A percentile compares a stretch with the other conserved stretches of the same genome.
These are phyloP conservation scores for Boletus rubropictus DNA, from an alignment of 768 basidiomycete genomes.

Conservation along the genomic window DNA sequence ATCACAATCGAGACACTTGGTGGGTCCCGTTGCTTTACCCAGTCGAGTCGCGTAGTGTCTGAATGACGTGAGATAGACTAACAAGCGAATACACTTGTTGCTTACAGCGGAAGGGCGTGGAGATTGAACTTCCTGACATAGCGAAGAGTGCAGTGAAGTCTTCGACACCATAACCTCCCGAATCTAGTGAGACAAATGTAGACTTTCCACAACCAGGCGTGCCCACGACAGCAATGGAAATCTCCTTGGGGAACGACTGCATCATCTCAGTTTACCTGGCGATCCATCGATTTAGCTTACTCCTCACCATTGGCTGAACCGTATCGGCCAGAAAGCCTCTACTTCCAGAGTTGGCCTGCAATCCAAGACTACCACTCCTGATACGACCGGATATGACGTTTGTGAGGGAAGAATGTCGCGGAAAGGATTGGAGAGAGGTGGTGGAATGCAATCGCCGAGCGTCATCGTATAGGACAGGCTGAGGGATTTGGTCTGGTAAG, in stretches of 20 bases:
- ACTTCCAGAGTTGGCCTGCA: slow-evolving; percentile 29
- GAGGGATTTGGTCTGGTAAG: slow-evolving; percentile 34
- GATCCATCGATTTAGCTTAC: background rate
- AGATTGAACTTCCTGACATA: slow-evolving; percentile 29
- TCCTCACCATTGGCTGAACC: slow-evolving; percentile 22
- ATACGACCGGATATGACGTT: slow-evolving; percentile 40
- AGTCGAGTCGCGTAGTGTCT: slow-evolving; percentile 31
- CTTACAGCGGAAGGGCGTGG: slow-evolving; percentile 40
- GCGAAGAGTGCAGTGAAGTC: slow-evolving; percentile 34
- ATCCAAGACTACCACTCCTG: slow-evolving; percentile 59
- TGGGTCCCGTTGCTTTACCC: slow-evolving; percentile 37
- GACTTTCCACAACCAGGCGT: slow-evolving; percentile 79
- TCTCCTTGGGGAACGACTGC: slow-evolving; percentile 28
- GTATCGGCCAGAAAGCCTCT: slow-evolving; percentile 18
- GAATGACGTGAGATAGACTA: slow-evolving; percentile 20
- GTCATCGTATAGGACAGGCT: slow-evolving; percentile 36
- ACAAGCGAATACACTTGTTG: background rate
- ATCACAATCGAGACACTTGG: slow-evolving; percentile 45
- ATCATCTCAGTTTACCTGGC: slow-evolving; percentile 5
- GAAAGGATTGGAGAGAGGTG: slow-evolving; percentile 35
- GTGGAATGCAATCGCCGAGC: slow-evolving; percentile 35
- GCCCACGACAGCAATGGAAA: slow-evolving; percentile 77
- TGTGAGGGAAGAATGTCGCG: slow-evolving; percentile 28
- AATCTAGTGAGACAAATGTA: slow-evolving; percentile 69
- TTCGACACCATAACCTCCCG: slow-evolving; percentile 54